Percentiles rank a stretch among this genome's conserved stretches.
phyloP scores from a whole-genome alignment of 768 basidiomycete genomes.

The Flagelloscypha sp. region DNA sequence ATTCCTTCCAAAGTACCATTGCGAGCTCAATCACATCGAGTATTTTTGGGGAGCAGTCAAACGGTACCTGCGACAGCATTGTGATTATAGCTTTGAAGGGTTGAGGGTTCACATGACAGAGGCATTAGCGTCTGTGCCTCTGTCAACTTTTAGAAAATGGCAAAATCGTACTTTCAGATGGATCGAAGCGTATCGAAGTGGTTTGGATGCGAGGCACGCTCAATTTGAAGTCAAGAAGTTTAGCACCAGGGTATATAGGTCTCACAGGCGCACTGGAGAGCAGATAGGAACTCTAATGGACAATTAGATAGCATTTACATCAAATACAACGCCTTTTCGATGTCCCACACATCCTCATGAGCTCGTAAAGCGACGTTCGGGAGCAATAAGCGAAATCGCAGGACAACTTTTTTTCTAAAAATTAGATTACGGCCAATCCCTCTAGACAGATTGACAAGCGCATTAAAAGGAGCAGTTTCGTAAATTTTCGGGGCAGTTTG shows the following conservation, averaged over 20 bases:
- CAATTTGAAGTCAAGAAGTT: constrained; percentile 21
- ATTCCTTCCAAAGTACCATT: constrained; percentile 17
- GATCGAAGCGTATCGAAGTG: constrained; percentile 25
- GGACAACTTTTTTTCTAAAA: too few relatives aligned
- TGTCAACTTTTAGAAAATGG: constrained; percentile 21
- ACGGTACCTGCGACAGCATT: constrained; percentile 12
- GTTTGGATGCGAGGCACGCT: constrained; percentile 19
- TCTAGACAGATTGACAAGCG: too few relatives aligned
- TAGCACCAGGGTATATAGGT: constrained; percentile 23
- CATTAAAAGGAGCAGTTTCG: too few relatives aligned
- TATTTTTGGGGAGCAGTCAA: constrained; percentile 24
- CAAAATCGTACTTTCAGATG: constrained; percentile 23
- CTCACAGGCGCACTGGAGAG: constrained; percentile 16
- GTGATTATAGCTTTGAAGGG: constrained; percentile 15
- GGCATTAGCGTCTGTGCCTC: constrained; percentile 11
- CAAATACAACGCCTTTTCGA: too few relatives aligned
- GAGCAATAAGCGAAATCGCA: too few relatives aligned
- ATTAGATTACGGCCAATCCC: too few relatives aligned
- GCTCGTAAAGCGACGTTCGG: too few relatives aligned
- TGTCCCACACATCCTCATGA: too few relatives aligned
- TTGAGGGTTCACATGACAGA: constrained; percentile 12
- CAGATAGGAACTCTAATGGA: too few relatives aligned
- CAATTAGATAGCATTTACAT: too few relatives aligned
- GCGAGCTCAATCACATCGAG: constrained; percentile 24
- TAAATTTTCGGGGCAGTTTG: too few relatives aligned